phyloP scores from a whole-genome alignment of 768 basidiomycete genomes.

The Lentinula guzmanii region DNA sequence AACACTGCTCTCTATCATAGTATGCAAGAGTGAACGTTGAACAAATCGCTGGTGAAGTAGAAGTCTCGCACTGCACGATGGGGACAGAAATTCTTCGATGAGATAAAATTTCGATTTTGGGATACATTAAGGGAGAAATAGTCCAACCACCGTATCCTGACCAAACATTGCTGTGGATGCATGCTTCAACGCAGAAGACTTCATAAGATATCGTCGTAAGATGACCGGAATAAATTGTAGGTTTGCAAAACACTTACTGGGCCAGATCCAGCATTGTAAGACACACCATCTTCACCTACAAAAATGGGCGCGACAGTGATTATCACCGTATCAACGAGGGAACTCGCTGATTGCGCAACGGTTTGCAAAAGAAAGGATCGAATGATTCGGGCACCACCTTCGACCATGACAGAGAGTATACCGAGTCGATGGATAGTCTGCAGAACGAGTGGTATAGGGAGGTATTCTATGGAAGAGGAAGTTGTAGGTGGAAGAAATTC shows the following conservation, averaged over 20 bases:
- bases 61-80: too few relatives aligned
- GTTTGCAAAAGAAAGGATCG: constrained; percentile 49
- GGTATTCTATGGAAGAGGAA: constrained; percentile 19
- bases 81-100: too few relatives aligned
- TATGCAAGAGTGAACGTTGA: too few relatives aligned
- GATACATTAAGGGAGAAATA: background rate
- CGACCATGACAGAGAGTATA: constrained; percentile 84
- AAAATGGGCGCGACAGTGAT: constrained; percentile 85
- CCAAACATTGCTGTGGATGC: constrained; percentile 27
- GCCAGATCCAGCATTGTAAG: constrained; percentile 31
- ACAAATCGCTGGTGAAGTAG: too few relatives aligned
- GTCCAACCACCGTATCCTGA: constrained; percentile 24
- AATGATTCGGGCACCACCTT: constrained; percentile 87
- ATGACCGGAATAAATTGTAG: constrained; percentile 6
- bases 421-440: constrained; percentile 44
- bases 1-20: too few relatives aligned
- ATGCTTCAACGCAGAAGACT: constrained; percentile 19
- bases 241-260: background rate
- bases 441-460: constrained; percentile 48
- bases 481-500: background rate
- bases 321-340: constrained; percentile 64
- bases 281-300: constrained; percentile 68
- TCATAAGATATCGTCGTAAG: background rate
- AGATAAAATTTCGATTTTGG: background rate
- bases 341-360: constrained; percentile 9